These are phyloP conservation scores for Hamigera avellanea DNA, from an alignment of 495 filamentous ascomycete species.

Conservation along the genomic window DNA sequence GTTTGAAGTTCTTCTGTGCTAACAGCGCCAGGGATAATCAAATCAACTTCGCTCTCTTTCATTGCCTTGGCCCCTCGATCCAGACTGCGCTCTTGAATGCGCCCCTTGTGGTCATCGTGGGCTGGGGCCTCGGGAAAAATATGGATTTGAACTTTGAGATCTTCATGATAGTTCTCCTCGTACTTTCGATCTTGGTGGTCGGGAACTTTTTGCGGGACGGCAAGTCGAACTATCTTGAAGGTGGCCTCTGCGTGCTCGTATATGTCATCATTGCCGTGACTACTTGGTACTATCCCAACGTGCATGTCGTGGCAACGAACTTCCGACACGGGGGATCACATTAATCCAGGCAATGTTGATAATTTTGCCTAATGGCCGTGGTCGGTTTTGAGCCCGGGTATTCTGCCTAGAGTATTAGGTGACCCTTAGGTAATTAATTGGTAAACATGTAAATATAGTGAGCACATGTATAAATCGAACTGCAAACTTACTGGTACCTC, in stretches of 20 bases:
- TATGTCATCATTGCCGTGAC: slow-evolving; percentile 45
- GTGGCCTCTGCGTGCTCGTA: slow-evolving; percentile 55
- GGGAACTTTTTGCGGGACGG: slow-evolving; percentile 72
- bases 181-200: slow-evolving; percentile 77
- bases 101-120: slow-evolving; percentile 71
- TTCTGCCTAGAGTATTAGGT: no score
- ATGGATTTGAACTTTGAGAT: slow-evolving; percentile 82
- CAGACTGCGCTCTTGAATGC: slow-evolving; percentile 88
- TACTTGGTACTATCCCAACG: slow-evolving; percentile 38
- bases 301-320: no score
- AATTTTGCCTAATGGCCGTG: not conserved
- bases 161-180: slow-evolving; percentile 80
- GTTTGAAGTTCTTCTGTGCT: slow-evolving; percentile 40
- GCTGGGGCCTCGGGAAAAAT: slow-evolving; percentile 59
- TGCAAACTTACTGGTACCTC: no score
- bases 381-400: not conserved
- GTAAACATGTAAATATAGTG: no score
- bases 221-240: slow-evolving; percentile 74
- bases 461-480: no score
- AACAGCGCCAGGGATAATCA: slow-evolving; percentile 29
- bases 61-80: slow-evolving; percentile 78
- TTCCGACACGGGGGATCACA: no score
- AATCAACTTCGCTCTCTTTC: slow-evolving; percentile 78
- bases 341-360: slow-evolving; percentile 11
- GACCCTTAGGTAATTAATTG: no score